Evolutionary conservation across 1,284 basidiomycete species (phyloP).

Genomic region (Fomitopsis pinicola): DNA sequence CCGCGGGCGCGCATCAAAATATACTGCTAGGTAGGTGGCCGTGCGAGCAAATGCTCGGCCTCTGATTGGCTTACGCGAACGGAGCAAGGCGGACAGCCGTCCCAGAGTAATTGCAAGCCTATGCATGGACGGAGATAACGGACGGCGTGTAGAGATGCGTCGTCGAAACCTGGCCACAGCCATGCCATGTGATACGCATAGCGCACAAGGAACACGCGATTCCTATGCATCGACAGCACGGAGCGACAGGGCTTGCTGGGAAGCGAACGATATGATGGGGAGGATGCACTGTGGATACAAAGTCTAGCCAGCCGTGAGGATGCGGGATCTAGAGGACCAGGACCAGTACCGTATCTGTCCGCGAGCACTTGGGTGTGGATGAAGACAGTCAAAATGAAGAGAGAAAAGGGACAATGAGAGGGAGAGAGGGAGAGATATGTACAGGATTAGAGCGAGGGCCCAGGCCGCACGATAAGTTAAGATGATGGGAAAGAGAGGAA

Average conservation of each 20-base stretch:
- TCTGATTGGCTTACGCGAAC: no score
- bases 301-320: background rate
- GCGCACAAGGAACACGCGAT: background rate
- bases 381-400: background rate
- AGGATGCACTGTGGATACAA: slow-evolving; percentile 1
- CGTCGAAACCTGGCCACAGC: no score
- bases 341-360: background rate
- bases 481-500: background rate
- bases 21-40: no score
- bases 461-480: background rate
- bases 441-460: background rate
- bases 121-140: no score
- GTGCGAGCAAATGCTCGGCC: no score
- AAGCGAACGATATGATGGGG: background rate
- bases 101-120: no score
- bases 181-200: no score
- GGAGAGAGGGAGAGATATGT: background rate
- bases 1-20: no score
- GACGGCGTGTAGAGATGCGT: no score
- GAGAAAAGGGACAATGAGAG: background rate
- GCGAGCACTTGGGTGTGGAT: background rate
- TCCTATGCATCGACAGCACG: background rate
- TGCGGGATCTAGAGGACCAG: background rate
- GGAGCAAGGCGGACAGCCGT: no score
- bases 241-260: background rate